These are phyloP conservation scores for Ceratocystis papillata DNA, from an alignment of 2,329 filamentous ascomycete genomes.

Conservation along the genomic window DNA sequence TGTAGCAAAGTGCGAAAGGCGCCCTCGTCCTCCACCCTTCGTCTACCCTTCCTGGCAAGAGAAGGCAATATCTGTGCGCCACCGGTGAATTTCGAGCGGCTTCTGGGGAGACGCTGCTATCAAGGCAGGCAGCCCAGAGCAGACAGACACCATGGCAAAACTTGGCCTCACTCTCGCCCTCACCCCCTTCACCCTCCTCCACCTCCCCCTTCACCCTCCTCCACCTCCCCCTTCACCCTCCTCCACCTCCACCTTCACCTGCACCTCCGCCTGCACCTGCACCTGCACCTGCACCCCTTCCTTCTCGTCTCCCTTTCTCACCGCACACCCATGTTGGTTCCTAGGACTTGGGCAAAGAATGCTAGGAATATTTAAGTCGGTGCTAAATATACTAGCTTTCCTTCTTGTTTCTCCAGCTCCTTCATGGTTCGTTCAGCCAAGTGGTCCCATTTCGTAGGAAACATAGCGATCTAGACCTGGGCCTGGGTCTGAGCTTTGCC, in stretches of 20 bases:
- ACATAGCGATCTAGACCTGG: constrained; percentile 1
- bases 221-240: no score
- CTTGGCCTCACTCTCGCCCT: background rate
- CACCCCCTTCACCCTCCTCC: background rate
- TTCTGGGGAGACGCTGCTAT: background rate
- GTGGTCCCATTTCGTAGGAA: background rate
- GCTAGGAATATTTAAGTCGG: background rate
- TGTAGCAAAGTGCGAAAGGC: background rate
- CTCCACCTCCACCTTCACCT: no score
- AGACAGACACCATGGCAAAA: background rate
- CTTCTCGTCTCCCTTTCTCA: background rate
- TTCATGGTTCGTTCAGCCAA: constrained; percentile 11
- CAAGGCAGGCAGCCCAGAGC: background rate
- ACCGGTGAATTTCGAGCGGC: no score
- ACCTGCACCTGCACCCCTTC: background rate
- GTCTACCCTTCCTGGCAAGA: no score
- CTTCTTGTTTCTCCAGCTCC: constrained; percentile 7
- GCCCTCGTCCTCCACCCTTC: background rate
- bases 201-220: background rate
- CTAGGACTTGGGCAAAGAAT: background rate
- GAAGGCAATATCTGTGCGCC: no score
- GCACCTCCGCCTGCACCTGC: background rate
- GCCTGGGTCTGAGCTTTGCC: constrained; percentile 6
- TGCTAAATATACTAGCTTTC: background rate
- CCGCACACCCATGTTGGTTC: background rate